Evolutionary conservation across 768 basidiomycete species (phyloP), one percentile per base, ranked within the genome.

Genomic region (Filobasidium wieringae): DNA sequence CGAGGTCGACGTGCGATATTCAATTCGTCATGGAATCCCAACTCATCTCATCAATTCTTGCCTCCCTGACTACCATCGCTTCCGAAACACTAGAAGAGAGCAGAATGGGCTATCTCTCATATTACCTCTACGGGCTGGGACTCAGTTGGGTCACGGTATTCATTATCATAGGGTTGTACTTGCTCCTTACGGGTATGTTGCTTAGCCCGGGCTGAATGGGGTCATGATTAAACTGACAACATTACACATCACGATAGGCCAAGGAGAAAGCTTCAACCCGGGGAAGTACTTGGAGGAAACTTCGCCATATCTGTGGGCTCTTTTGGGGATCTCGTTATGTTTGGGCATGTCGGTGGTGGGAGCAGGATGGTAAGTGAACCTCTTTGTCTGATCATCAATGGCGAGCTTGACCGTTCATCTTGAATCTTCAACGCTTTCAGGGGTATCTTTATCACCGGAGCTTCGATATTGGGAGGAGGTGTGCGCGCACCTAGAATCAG

Each of bases 401-500:
- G 27, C 11, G n/a, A 31, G 15, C 26, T 17, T 27, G 15, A 11
- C 3, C 32, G 17, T 12, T 43, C 43, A 17, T 31, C 36, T 15
- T 57, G 33, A 29, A 2, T 24, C 19, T 47, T 43, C 30, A 14
- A 14, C 34, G n/a, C 37, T 59, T 4, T 19, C 57, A 97, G 93
- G 93, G 93, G 93, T 51, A 97, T 99, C 72, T 90, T 93, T 78
- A 77, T 97, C 56, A 97, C 95, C 0, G 95, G 95, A 55, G 77
- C 92, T n/a, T 93, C 90, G 30, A 91, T 99, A 65, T 79, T 99
- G 30, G 93, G 93, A 43, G 95, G 91, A 70, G 92, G 92, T 68
- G 90, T 97, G 9, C 79, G 91, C 40, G 81, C 90, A 47, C 93
- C 93, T 11, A 80, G 93, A 64, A 97, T 99, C 55, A 81, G 85